Evolutionary conservation across 495 filamentous ascomycete species (phyloP), one percentile per base, ranked within the genome.

Genomic region (Podospora appendiculata): DNA sequence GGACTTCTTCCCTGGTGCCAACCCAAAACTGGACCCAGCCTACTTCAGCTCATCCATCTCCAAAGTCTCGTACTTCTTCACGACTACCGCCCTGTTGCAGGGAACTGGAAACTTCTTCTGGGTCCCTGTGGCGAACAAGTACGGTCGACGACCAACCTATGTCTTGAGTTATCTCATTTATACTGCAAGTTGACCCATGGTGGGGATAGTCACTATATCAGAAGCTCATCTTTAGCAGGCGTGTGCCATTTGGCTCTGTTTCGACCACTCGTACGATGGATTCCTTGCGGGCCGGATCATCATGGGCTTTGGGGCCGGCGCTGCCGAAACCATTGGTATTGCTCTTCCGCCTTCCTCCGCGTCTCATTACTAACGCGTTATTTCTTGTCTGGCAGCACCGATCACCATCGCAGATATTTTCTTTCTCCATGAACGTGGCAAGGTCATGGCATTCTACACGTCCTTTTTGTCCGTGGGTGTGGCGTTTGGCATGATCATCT

Each of bases 371-470:
- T 25, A 5, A 25, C 25, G 5, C 5, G 25, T 25, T 5, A 2
- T 25, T 25, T 25, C 25, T 5, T 25, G 25, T 25, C 25, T 25
- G 25, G 25, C 42, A 59, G 73, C 68, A 0, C 76, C 74, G 4
- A 62, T 78, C n/a, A 76, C 75, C 0, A 80, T 81, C 46, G 70
- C 76, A 14, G 79, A 83, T 52, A 57, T 80, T 14, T 83, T 79
- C 61, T 83, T 80, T 63, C 61, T 83, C 12, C 79, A 83, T 45
- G 78, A 83, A 58, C 68, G 79, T 19, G 79, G 78, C 32, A 64
- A 64, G 0, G 63, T 79, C 35, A 74, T 71, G 70, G 60, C 68
- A 32, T 61, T 76, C 13, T 81, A 79, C 60, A 73, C 67, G n/a
- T 68, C 68, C 4, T 73, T 75, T 16, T 64, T 79, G 4, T 65